A percentile compares a stretch with the other conserved stretches of the same genome.
These are phyloP conservation scores for Sorghum bicolor DNA, from an alignment of 176 grass and related monocot species.

Conservation along the genomic window Sorghum_bicolor_NCBIv3 NC_012871.2:74130001-74130500, in stretches of 20 bases:
- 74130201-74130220: no score
- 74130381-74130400: no score
- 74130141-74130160: constrained; percentile 3
- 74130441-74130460: background rate
- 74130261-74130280: no score
- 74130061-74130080: constrained; percentile 67
- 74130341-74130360: no score
- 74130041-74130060: constrained; percentile 69
- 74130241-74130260: no score
- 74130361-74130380: no score
- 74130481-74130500: background rate
- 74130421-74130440: background rate
- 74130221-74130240: no score
- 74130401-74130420: background rate
- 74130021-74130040: constrained; percentile 96
- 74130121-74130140: constrained; percentile 21
- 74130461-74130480: background rate
- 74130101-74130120: constrained; percentile 54
- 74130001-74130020: constrained; percentile 24
- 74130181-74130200: no score
- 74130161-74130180: no score
- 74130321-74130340: no score
- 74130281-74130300: no score
- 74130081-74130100: constrained; percentile 61
- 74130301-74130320: no score